phyloP scores from a whole-genome alignment of 345 rosid species.

The Balakata baccata region DNA sequence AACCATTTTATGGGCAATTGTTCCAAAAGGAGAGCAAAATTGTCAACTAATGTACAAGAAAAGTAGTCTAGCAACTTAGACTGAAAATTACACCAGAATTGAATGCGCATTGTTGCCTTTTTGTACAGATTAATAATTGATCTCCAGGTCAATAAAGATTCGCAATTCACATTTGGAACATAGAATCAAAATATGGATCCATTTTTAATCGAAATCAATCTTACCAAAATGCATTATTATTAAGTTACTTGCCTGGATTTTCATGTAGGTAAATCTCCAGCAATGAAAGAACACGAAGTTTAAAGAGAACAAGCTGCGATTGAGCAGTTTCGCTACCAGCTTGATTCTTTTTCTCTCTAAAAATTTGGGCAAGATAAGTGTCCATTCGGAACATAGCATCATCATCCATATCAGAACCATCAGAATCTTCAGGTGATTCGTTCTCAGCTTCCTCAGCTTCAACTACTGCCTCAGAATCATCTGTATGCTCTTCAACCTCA shows the following conservation, averaged over 20 bases:
- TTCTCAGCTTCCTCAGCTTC: slow-evolving; percentile 44
- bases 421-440: slow-evolving; percentile 56
- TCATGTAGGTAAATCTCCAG: slow-evolving; percentile 89
- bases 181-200: neutral
- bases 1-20: neutral
- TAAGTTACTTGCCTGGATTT: slow-evolving; percentile 63
- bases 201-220: neutral
- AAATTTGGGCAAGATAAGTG: slow-evolving; percentile 77
- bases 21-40: neutral
- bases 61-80: no score
- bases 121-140: neutral
- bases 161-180: neutral
- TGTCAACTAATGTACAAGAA: no score
- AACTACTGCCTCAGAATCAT: slow-evolving; percentile 63
- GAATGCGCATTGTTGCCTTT: neutral
- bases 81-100: neutral
- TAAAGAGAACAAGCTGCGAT: slow-evolving; percentile 87
- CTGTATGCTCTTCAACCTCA: slow-evolving; percentile 73
- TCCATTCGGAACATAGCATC: slow-evolving; percentile 99
- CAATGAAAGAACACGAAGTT: slow-evolving; percentile 86
- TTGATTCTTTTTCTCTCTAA: slow-evolving; percentile 86
- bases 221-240: slow-evolving; percentile 3
- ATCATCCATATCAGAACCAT: slow-evolving; percentile 92
- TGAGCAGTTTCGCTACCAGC: slow-evolving; percentile 86
- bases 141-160: neutral